Evolutionary conservation across 768 basidiomycete genomes (phyloP).

Genomic region (Albatrellus ellisii): DNA sequence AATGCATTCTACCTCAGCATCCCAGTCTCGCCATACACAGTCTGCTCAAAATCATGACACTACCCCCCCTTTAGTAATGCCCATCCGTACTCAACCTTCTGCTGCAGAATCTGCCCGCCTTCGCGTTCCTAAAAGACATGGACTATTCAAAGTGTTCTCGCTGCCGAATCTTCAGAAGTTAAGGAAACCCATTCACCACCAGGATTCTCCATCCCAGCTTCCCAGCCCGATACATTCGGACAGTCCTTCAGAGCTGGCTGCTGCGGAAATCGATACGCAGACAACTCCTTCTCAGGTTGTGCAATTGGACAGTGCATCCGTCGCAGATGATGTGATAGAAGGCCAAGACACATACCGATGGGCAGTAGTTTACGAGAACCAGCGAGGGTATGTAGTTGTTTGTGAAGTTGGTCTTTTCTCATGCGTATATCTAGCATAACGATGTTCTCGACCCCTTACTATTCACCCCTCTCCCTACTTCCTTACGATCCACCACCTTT

Average conservation of each 20-base stretch:
- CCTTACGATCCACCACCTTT: slow-evolving; percentile 65
- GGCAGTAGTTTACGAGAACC: slow-evolving; percentile 75
- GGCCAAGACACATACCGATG: slow-evolving; percentile 51
- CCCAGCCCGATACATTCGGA: no score
- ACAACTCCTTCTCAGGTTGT: slow-evolving; percentile 2
- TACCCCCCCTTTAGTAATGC: slow-evolving; percentile 19
- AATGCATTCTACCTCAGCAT: no score
- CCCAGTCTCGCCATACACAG: slow-evolving; percentile 11
- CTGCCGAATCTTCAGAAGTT: slow-evolving; percentile 3
- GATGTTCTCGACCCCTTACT: slow-evolving; percentile 59
- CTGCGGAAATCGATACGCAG: neutral
- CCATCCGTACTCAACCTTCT: slow-evolving; percentile 28
- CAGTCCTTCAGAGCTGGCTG: no score
- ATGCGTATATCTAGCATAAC: slow-evolving; percentile 30
- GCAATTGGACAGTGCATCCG: neutral
- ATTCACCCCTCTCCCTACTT: slow-evolving; percentile 56
- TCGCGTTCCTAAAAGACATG: slow-evolving; percentile 25
- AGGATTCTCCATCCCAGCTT: no score
- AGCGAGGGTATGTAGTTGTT: slow-evolving; percentile 43
- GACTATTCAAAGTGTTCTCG: slow-evolving; percentile 9
- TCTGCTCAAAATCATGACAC: slow-evolving; percentile 20
- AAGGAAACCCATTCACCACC: slow-evolving; percentile 1
- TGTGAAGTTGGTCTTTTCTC: neutral
- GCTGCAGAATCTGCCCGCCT: slow-evolving; percentile 34
- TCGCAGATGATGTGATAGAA: slow-evolving; percentile 6